phyloP scores from a whole-genome alignment of 1,284 basidiomycete species.

The Schizopora paradoxa region DNA sequence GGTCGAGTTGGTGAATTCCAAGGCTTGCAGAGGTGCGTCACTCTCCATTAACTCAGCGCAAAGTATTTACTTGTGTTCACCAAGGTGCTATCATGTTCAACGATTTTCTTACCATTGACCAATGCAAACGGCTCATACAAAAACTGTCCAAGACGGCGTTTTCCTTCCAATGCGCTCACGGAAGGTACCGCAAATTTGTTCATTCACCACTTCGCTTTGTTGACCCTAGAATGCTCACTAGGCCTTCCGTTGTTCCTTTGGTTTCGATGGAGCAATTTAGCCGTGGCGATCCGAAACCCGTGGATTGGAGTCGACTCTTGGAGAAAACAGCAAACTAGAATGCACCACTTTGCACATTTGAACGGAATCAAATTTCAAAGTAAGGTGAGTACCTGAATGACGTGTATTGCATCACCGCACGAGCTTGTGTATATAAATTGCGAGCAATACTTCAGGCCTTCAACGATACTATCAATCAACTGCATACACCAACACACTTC shows the following conservation, averaged over 20 bases:
- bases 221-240: constrained; percentile 19
- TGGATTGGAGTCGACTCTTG: constrained; percentile 11
- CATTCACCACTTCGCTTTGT: constrained; percentile 10
- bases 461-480: no score
- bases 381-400: no score
- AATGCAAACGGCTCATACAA: constrained; percentile 65
- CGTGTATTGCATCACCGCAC: no score
- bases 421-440: no score
- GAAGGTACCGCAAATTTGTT: constrained; percentile 45
- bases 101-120: constrained; percentile 62
- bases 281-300: neutral
- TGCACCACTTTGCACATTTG: no score
- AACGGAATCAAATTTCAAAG: no score
- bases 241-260: constrained; percentile 46
- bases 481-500: no score
- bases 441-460: no score
- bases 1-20: constrained; percentile 83
- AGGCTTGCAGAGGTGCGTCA: constrained; percentile 79
- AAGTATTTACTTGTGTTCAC: no score
- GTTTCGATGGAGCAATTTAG: constrained; percentile 21
- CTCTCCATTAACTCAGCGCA: neutral
- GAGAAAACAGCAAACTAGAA: no score
- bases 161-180: constrained; percentile 95
- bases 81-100: constrained; percentile 96
- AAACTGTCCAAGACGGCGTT: constrained; percentile 68